These are phyloP conservation scores for Lavandula angustifolia DNA, from an alignment of 257 asterid genomes.

Conservation along the genomic window DNA sequence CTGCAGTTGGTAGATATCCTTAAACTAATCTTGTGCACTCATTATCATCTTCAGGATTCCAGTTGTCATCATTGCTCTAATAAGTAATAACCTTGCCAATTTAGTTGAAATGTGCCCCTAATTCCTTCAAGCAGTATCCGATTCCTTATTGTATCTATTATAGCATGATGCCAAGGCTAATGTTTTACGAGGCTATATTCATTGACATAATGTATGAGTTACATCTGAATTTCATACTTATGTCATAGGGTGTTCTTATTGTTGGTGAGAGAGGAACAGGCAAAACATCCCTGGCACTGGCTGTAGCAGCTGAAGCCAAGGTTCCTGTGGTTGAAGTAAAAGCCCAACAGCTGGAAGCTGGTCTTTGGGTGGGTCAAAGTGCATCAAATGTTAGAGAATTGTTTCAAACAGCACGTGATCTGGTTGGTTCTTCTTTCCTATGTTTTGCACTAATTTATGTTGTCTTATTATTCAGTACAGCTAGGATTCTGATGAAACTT, in stretches of 20 bases:
- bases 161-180: not conserved
- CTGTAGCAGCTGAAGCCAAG: conserved; percentile 96
- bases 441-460: conserved; percentile 26
- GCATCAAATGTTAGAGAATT: conserved; percentile 95
- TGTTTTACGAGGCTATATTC: conserved; percentile 9
- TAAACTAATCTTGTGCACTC: conserved; percentile 7
- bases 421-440: conserved; percentile 53
- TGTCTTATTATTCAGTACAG: conserved; percentile 15
- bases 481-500: conserved; percentile 11
- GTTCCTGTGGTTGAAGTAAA: conserved; percentile 94
- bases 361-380: conserved; percentile 98
- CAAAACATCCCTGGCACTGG: conserved; percentile 92
- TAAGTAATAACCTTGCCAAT: not conserved
- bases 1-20: conserved; percentile 16
- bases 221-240: conserved; percentile 30
- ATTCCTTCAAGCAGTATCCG: conserved; percentile 11
- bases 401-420: conserved; percentile 96
- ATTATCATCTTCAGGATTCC: not conserved
- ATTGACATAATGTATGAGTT: conserved; percentile 23
- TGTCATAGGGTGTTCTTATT: conserved; percentile 86
- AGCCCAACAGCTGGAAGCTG: conserved; percentile 92
- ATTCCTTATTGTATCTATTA: conserved; percentile 16
- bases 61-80: conserved; percentile 18
- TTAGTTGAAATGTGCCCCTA: conserved; percentile 13
- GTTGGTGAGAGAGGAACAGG: conserved; percentile 99